Evolutionary conservation across 768 basidiomycete species (phyloP), one percentile per base, ranked within the genome.

Genomic region (Fomitopsis pulvina): DNA sequence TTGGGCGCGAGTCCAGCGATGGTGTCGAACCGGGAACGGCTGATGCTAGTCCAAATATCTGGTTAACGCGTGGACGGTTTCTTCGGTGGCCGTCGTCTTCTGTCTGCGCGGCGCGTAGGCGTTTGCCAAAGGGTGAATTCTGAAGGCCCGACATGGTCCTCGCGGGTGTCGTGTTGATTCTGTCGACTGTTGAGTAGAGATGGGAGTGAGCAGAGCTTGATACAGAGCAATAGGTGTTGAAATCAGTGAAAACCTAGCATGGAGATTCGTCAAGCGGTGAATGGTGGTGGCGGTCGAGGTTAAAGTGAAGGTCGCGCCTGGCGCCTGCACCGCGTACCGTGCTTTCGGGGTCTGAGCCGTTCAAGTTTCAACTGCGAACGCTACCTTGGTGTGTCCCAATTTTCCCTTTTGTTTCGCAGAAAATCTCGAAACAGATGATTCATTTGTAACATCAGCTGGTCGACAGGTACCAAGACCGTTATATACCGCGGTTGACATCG

Each of bases 91-190:
- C 65, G 37, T 74, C 74, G 45, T 82, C 79, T 51, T 84, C 83
- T 20, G 65, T 63, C 28, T 85, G 80, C 3, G 82, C 76, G 12
- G 83, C 83, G 38, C 87, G 80, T n/a, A 90, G 74, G 11, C 87
- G 80, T 62, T 89, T 90, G 38, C 85, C 87, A 67, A 87, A 90
- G 1, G 84, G 85, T 60, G 87, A 88, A 68, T 89, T 88, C 73
- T 85, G 87, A 68, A 89, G 76, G 48, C 79, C 79, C 51, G 85
- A 82, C 85, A 87, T 87, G 52, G 51, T 47, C 20, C 55, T 41
- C 42, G 46, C 25, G 47, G n/a, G 26, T 24, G 46, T 11, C 38
- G 41, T 45, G 37, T 42, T 47, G 54, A 45, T 30, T 45, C 45
- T 41, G 47, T 44, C 39, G 48, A 41, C 39, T 53, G 51, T 48